Percentiles rank a stretch among this genome's conserved stretches.
phyloP scores from a whole-genome alignment of 129 eudicot genomes.

The Daucus carota region DNA sequence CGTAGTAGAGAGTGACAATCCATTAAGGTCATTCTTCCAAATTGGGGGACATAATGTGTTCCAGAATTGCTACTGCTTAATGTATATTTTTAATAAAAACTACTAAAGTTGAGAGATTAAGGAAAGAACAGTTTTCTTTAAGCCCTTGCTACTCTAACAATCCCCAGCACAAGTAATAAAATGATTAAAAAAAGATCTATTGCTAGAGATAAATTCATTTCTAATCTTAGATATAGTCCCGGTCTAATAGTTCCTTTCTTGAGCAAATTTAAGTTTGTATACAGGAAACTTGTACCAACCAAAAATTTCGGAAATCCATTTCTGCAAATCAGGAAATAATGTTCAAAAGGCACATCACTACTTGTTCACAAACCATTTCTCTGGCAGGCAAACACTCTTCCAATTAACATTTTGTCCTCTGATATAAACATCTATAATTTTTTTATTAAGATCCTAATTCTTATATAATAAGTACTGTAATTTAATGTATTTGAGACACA shows the following conservation, averaged over 20 bases:
- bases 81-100: no score
- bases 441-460: not conserved
- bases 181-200: no score
- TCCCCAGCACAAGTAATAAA: not conserved
- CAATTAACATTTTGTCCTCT: not conserved
- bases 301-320: not conserved
- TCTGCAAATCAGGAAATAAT: no score
- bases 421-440: not conserved
- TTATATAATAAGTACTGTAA: not conserved
- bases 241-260: not conserved
- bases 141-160: not conserved
- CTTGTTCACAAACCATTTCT: not conserved
- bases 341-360: not conserved
- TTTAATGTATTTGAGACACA: not conserved
- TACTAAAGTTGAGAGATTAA: not conserved
- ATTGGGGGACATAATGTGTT: not conserved
- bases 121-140: not conserved
- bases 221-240: not conserved
- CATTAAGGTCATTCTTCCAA: not conserved
- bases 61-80: not conserved
- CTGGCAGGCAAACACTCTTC: not conserved
- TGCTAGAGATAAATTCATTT: not conserved
- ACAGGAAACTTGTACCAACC: no score
- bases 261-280: not conserved
- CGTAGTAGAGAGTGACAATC: no score